Evolutionary conservation across 257 asterid genomes (phyloP), one percentile per base, ranked within the genome.

Genomic region (Ocimum tenuiflorum): DNA sequence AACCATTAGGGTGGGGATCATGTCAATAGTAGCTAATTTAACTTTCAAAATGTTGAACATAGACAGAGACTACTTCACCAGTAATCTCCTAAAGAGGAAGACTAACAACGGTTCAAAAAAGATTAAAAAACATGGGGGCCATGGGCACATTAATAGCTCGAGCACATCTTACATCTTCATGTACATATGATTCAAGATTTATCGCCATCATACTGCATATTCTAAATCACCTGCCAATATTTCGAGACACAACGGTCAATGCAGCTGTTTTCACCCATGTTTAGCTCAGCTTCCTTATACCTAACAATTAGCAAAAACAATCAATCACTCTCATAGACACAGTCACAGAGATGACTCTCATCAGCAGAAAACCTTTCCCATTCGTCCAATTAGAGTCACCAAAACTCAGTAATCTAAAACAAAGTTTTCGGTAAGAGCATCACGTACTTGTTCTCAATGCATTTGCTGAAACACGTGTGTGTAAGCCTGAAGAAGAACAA

Each of bases 251-350:
- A 91, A 0, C 91, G 88, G 65, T 88, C 97, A 68, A 91, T 88
- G 82, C 97, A 91, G 73, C 84, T 83, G 69, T 86, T 88, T 78
- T 88, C 97, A 35, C 91, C 96, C 94, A 88, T 88, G 86, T 88
- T 88, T 60, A 91, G 67, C 83, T 91, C 97, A 10, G 96, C 78
- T 46, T 91, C 96, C 75, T 91, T 91, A 71, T 88, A 88, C 84
- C 97, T 88, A 70, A 31, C n/a, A n/a, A n/a, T n/a, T n/a, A n/a
- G 3, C 15, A 20, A 33, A 36, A 5, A 31, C 22, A 8, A 14
- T 4, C 24, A 70, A 65, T 22, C n/a, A n/a, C n/a, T n/a, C n/a
- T n/a, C n/a, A n/a, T n/a, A n/a, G n/a, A n/a, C n/a, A n/a, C n/a
- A n/a, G n/a, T n/a, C n/a, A n/a, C n/a, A n/a, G n/a, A n/a, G n/a